Percentiles rank a stretch among this genome's conserved stretches.
Evolutionary conservation across 1,284 basidiomycete genomes (phyloP).

Genomic region (Pulchroboletus neoregius): DNA sequence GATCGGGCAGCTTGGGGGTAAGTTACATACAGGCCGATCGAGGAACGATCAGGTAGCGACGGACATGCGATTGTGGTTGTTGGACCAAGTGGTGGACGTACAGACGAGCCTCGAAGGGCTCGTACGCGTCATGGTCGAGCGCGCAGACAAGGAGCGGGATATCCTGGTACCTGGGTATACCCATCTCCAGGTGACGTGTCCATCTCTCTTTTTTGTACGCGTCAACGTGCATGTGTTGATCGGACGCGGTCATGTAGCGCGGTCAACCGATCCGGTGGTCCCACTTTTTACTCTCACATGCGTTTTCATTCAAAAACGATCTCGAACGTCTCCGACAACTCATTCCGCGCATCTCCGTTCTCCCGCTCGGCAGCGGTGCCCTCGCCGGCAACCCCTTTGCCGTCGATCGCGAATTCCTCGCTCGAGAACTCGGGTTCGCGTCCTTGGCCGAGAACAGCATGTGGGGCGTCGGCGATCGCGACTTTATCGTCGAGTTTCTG

Average conservation of each 20-base stretch:
- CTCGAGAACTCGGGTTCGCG: slow-evolving; percentile 79
- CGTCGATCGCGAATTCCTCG: slow-evolving; percentile 87
- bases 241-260: slow-evolving; percentile 48
- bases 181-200: slow-evolving; percentile 74
- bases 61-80: slow-evolving; percentile 94
- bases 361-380: slow-evolving; percentile 92
- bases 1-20: slow-evolving; percentile 87
- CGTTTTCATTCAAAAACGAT: slow-evolving; percentile 87
- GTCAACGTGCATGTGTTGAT: neutral
- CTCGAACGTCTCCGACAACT: slow-evolving; percentile 85
- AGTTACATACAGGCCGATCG: slow-evolving; percentile 93
- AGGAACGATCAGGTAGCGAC: slow-evolving; percentile 98
- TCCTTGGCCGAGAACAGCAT: slow-evolving; percentile 89
- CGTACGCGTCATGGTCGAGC: slow-evolving; percentile 83
- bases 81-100: slow-evolving; percentile 74
- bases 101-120: slow-evolving; percentile 74
- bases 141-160: slow-evolving; percentile 90
- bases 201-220: neutral
- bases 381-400: slow-evolving; percentile 95
- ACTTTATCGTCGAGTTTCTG: slow-evolving; percentile 96
- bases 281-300: slow-evolving; percentile 92
- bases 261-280: slow-evolving; percentile 99
- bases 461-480: slow-evolving; percentile 93
- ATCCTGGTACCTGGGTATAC: slow-evolving; percentile 95
- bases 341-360: slow-evolving; percentile 83